A percentile compares a stretch with the other conserved stretches of the same genome.
phyloP scores from a whole-genome alignment of 208 protist species.

The Sergeia podlipaevii region DNA sequence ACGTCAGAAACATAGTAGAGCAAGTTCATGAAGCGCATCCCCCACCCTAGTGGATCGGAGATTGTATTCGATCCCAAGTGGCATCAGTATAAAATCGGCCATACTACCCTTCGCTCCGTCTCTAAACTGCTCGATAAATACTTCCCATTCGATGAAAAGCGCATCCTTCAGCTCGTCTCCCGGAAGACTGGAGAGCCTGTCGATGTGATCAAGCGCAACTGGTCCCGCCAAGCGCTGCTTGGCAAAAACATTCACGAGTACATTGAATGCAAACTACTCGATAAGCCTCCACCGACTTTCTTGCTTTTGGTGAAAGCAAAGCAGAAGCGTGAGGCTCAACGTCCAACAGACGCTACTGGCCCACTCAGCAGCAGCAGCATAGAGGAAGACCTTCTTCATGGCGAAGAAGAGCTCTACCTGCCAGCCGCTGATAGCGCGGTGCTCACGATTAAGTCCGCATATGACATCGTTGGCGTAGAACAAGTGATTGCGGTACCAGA shows the following conservation, averaged over 20 bases:
- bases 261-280: conserved; percentile 70
- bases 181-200: conserved; percentile 64
- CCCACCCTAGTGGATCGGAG: conserved; percentile 56
- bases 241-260: conserved; percentile 89
- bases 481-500: conserved; percentile 58
- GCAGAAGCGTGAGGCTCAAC: conserved; percentile 12
- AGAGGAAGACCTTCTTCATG: conserved; percentile 56
- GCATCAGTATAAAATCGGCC: conserved; percentile 78
- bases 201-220: conserved; percentile 49
- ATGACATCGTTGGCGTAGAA: conserved; percentile 68
- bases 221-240: conserved; percentile 73
- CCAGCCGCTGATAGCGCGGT: conserved; percentile 60
- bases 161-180: conserved; percentile 51
- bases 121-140: conserved; percentile 81
- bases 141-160: conserved; percentile 85
- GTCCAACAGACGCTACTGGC: not conserved
- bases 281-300: conserved; percentile 62
- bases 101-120: conserved; percentile 61
- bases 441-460: conserved; percentile 28
- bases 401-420: conserved; percentile 67
- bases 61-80: conserved; percentile 77
- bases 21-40: conserved; percentile 34
- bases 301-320: conserved; percentile 38
- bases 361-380: not conserved
- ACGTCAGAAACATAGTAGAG: not conserved